phyloP scores from a whole-genome alignment of 2,329 filamentous ascomycete species.

The Apiospora sp. region DNA sequence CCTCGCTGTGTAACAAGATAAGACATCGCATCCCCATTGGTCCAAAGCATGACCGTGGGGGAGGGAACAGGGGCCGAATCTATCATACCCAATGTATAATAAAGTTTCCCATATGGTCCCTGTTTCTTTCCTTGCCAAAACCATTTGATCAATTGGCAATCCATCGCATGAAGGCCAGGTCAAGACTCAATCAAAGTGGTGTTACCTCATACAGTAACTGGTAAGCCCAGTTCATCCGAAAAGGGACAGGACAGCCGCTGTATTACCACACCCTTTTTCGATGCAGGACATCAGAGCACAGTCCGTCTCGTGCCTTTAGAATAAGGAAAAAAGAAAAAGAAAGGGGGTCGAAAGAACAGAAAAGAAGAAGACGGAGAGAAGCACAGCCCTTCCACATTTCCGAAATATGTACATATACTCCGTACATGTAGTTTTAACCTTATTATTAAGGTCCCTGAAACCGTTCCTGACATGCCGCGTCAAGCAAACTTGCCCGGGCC shows the following conservation, averaged over 20 bases:
- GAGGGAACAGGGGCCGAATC: not conserved
- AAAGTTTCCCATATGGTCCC: not conserved
- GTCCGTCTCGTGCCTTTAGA: not conserved
- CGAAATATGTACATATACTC: no score
- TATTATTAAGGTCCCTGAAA: not conserved
- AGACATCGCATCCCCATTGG: not conserved
- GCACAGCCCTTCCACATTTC: not conserved
- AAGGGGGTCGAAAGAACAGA: not conserved
- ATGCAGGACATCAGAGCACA: not conserved
- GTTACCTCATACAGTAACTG: not conserved
- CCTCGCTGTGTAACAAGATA: conserved; percentile 13
- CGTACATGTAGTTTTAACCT: not conserved
- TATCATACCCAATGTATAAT: not conserved
- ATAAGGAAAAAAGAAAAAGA: not conserved
- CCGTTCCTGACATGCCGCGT: conserved; percentile 2
- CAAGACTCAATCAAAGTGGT: no score
- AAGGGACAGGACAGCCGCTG: not conserved
- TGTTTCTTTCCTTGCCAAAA: not conserved
- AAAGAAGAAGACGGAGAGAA: not conserved
- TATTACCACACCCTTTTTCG: not conserved
- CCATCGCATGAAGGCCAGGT: not conserved
- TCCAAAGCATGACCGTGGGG: not conserved
- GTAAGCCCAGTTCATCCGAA: not conserved
- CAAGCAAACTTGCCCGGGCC: conserved; percentile 14
- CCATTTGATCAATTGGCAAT: not conserved